Percentiles rank a stretch among this genome's conserved stretches.
Evolutionary conservation across 164 flowering plant species (phyloP).

Genomic region (Nelumbo lutea): DNA sequence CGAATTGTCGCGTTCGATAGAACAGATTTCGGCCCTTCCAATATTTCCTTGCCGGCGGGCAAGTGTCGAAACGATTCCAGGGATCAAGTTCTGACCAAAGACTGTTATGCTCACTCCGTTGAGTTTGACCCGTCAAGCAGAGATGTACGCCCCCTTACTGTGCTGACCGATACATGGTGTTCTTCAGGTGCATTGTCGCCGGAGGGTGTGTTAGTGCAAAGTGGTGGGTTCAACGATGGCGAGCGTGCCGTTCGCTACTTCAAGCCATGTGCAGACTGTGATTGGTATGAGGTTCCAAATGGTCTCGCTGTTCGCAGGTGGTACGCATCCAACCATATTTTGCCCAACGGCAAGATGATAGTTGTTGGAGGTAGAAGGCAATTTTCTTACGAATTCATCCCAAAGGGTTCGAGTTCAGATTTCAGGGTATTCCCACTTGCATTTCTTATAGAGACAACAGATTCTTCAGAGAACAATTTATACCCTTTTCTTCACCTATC

Average conservation of each 20-base stretch:
- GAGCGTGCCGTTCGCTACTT: constrained; percentile 28
- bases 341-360: constrained; percentile 34
- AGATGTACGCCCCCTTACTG: constrained; percentile 30
- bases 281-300: constrained; percentile 33
- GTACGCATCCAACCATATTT: constrained; percentile 44
- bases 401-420: constrained; percentile 15
- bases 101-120: constrained; percentile 45
- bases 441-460: constrained; percentile 32
- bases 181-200: constrained; percentile 43
- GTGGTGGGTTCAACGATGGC: constrained; percentile 36
- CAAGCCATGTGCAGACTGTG: constrained; percentile 33
- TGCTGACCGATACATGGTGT: constrained; percentile 47
- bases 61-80: constrained; percentile 9
- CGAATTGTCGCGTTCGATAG: constrained; percentile 33
- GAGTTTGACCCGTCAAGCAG: constrained; percentile 25
- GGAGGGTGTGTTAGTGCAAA: constrained; percentile 36
- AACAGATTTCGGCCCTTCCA: constrained; percentile 35
- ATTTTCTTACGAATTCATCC: constrained; percentile 41
- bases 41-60: constrained; percentile 26
- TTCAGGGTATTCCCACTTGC: constrained; percentile 12
- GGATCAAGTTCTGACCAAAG: constrained; percentile 5
- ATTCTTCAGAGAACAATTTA: constrained; percentile 32
- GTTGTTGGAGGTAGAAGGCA: constrained; percentile 42
- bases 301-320: constrained; percentile 31
- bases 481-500: constrained; percentile 42